Evolutionary conservation across 768 basidiomycete genomes (phyloP).

Genomic region (Cubamyces sp.): DNA sequence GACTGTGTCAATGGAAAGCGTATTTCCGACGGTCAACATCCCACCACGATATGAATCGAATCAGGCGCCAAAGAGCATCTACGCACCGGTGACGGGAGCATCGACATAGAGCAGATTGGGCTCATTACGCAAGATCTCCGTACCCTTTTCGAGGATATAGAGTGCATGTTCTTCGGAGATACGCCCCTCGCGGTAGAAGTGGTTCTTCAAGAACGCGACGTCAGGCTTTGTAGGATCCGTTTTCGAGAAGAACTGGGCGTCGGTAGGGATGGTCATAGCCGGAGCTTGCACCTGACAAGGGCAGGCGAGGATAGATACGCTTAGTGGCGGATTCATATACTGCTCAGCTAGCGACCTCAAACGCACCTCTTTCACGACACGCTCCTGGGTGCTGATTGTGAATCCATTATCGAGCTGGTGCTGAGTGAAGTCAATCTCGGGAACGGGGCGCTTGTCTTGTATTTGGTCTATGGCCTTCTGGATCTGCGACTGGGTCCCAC

Average conservation of each 20-base stretch:
- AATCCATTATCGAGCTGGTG: conserved; percentile 93
- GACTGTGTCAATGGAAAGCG: conserved; percentile 27
- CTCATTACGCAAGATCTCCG: conserved; percentile 81
- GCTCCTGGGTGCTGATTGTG: conserved; percentile 89
- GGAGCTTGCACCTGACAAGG: conserved; percentile 89
- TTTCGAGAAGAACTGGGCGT: conserved; percentile 89
- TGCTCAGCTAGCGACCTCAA: neutral
- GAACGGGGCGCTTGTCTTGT: conserved; percentile 49
- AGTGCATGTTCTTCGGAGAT: conserved; percentile 94
- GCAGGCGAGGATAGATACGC: conserved; percentile 5
- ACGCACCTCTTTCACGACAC: conserved; percentile 93
- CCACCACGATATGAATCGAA: conserved; percentile 22
- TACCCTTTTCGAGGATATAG: conserved; percentile 89
- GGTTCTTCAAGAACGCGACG: conserved; percentile 96
- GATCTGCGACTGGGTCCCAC: conserved; percentile 49
- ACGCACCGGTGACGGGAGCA: conserved; percentile 93
- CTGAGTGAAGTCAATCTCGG: conserved; percentile 87
- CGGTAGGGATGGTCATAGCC: conserved; percentile 89
- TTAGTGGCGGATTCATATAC: neutral
- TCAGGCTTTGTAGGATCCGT: conserved; percentile 91
- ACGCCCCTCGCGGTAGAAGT: conserved; percentile 96
- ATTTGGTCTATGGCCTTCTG: conserved; percentile 73
- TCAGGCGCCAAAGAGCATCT: neutral
- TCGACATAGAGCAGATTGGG: conserved; percentile 93
- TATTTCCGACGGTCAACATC: conserved; percentile 17